These are phyloP conservation scores for Neoscytalidium dimidiatum DNA, from an alignment of 2,329 filamentous ascomycete species.

Conservation along the genomic window DNA sequence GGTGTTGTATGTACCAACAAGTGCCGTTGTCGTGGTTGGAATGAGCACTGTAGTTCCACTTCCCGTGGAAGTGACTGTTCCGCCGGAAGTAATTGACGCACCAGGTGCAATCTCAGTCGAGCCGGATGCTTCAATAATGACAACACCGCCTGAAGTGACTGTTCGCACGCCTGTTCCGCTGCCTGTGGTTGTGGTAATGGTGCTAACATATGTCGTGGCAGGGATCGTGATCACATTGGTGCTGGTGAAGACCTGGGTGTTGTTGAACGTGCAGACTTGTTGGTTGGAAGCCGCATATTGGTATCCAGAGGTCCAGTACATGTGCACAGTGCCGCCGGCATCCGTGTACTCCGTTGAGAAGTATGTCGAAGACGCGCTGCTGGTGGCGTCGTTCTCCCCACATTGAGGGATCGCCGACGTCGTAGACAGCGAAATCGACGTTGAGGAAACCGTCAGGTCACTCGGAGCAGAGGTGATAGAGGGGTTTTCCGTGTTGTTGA, in stretches of 20 bases:
- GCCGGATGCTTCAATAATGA: constrained; percentile 9
- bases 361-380: constrained; percentile 3
- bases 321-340: constrained; percentile 2
- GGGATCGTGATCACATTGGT: constrained; percentile 10
- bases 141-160: neutral
- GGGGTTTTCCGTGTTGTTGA: neutral
- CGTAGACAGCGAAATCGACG: neutral
- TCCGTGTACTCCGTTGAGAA: constrained; percentile 14
- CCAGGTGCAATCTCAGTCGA: neutral
- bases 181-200: neutral
- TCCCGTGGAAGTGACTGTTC: neutral
- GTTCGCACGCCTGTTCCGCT: neutral
- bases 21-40: neutral
- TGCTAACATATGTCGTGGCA: neutral
- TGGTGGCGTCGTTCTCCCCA: neutral
- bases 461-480: neutral
- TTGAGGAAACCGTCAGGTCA: neutral
- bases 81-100: neutral
- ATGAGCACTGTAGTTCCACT: neutral
- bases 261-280: constrained; percentile 18
- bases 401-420: constrained; percentile 1
- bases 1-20: neutral
- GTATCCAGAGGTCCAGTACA: neutral
- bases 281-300: neutral
- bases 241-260: constrained; percentile 7